A percentile compares a stretch with the other conserved stretches of the same genome.
phyloP scores from a whole-genome alignment of 169 alveolate species.

The Hepatocystis sp. region DNA sequence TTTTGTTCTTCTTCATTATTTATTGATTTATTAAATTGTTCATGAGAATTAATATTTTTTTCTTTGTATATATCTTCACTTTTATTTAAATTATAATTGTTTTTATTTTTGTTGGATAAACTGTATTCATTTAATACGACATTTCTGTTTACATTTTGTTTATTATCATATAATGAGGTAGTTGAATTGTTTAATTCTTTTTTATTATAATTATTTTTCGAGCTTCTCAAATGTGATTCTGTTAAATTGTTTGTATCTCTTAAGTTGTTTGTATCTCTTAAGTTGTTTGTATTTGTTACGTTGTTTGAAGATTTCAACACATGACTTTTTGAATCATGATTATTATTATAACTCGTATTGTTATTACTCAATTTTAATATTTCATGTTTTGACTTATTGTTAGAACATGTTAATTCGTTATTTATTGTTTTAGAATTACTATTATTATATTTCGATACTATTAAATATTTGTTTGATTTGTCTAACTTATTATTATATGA shows the following conservation, averaged over 20 bases:
- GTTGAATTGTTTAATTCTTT: neutral
- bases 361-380: neutral
- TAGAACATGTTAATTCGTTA: no score
- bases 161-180: no score
- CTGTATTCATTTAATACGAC: neutral
- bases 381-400: neutral
- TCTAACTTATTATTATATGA: no score
- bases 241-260: slow-evolving; percentile 2
- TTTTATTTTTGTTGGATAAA: slow-evolving; percentile 8
- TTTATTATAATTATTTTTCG: neutral
- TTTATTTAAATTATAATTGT: slow-evolving; percentile 18
- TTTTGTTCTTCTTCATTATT: slow-evolving; percentile 28
- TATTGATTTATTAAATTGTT: slow-evolving; percentile 43
- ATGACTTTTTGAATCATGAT: no score
- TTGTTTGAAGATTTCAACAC: no score
- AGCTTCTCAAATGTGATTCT: slow-evolving; percentile 8
- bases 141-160: slow-evolving; percentile 2
- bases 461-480: no score
- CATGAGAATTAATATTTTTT: slow-evolving; percentile 1
- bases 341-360: no score
- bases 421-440: no score
- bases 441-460: no score
- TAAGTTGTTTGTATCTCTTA: neutral
- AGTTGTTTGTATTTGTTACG: neutral
- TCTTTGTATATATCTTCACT: slow-evolving; percentile 43